A percentile compares a stretch with the other conserved stretches of the same genome.
phyloP scores from a whole-genome alignment of 352 stramenopile species.

The Phytophthora capsici region DNA sequence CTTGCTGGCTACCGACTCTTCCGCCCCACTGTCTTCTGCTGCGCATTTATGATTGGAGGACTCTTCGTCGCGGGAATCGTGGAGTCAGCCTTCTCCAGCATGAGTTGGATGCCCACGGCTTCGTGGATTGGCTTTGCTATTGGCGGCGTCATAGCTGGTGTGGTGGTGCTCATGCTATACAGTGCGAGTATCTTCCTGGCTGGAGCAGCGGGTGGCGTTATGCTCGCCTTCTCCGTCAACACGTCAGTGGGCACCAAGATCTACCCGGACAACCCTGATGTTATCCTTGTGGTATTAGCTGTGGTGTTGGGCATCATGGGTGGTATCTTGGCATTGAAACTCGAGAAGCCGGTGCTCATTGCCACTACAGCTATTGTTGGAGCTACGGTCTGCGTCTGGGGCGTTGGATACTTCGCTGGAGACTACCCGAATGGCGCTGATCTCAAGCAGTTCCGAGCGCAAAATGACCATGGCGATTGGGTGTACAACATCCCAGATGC shows the following conservation, averaged over 20 bases:
- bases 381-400: slow-evolving; percentile 56
- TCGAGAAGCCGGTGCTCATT: slow-evolving; percentile 64
- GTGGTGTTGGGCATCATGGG: slow-evolving; percentile 46
- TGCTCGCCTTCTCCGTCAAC: slow-evolving; percentile 61
- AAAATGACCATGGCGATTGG: slow-evolving; percentile 47
- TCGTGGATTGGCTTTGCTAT: slow-evolving; percentile 66
- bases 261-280: slow-evolving; percentile 55
- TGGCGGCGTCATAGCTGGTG: slow-evolving; percentile 45
- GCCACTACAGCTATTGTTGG: slow-evolving; percentile 67
- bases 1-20: slow-evolving; percentile 64
- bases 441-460: slow-evolving; percentile 53
- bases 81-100: slow-evolving; percentile 51
- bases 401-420: slow-evolving; percentile 72
- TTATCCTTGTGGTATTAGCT: slow-evolving; percentile 50
- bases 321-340: slow-evolving; percentile 56
- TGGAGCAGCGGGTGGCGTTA: slow-evolving; percentile 51
- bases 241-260: slow-evolving; percentile 55
- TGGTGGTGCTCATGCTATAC: slow-evolving; percentile 58
- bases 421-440: slow-evolving; percentile 68
- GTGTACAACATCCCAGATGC: slow-evolving; percentile 69
- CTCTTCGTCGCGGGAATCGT: slow-evolving; percentile 66
- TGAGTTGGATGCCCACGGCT: slow-evolving; percentile 58
- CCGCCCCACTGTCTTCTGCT: slow-evolving; percentile 67
- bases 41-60: slow-evolving; percentile 73
- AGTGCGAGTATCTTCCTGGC: slow-evolving; percentile 56